phyloP scores from a whole-genome alignment of 169 alveolate species.

The Babesia caballi region DNA sequence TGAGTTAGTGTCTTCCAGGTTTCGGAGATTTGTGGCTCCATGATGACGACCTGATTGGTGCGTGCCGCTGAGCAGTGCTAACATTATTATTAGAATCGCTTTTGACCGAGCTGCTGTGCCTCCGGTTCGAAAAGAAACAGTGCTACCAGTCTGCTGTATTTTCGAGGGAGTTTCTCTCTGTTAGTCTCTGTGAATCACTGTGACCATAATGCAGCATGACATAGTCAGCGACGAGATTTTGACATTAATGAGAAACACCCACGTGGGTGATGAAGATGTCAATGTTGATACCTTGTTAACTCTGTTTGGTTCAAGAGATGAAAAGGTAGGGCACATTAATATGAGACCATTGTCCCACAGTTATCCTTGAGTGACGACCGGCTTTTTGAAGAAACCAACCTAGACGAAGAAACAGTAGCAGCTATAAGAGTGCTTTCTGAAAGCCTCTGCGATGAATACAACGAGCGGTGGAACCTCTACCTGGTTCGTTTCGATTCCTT shows the following conservation, averaged over 20 bases:
- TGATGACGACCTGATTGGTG: background rate
- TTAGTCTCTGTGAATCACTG: background rate
- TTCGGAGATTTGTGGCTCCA: background rate
- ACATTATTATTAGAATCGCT: background rate
- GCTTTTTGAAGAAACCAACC: background rate
- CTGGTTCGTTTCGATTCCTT: background rate
- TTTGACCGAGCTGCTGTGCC: background rate
- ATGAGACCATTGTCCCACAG: background rate
- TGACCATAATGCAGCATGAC: background rate
- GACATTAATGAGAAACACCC: background rate
- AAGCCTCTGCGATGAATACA: conserved; percentile 2
- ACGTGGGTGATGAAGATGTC: background rate
- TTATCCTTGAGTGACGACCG: background rate
- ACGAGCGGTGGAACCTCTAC: conserved; percentile 5
- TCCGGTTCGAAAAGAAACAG: background rate
- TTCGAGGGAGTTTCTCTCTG: background rate
- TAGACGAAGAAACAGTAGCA: background rate
- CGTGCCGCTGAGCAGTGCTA: background rate
- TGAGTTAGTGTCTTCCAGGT: background rate
- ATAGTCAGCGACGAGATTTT: background rate
- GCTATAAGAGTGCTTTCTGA: background rate
- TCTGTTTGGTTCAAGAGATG: background rate
- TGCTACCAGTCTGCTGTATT: background rate
- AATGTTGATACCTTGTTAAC: background rate
- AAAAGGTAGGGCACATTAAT: background rate